Evolutionary conservation across 2,329 filamentous ascomycete genomes (phyloP), one percentile per base, ranked within the genome.

Genomic region (Verticillium tricorpus): DNA sequence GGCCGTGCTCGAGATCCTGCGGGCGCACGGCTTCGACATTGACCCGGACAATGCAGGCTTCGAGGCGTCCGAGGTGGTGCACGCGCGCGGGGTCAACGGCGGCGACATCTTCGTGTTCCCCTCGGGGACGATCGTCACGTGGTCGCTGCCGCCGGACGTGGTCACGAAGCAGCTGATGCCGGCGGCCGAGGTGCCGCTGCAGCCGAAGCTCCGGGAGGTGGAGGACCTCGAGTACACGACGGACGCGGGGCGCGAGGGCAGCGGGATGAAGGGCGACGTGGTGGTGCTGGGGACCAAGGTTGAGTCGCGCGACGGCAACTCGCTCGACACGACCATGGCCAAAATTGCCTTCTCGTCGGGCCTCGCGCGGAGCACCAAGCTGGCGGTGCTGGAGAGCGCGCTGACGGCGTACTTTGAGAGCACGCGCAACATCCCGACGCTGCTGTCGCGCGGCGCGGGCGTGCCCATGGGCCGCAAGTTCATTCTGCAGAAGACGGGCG

Each of bases 261-360:
- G 91, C 74, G 84, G 83, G 60, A 90, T 99, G 66, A 88, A 89
- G 64, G 94, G 93, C 39, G 94, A 97, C 73, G 88, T 93, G 9
- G 95, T 99, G 55, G 86, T 96, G 4, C 80, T 99, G 6, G 95
- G 95, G 39, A 97, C 92, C 1, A 89, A 89, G 65, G 74, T 78
- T 40, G 82, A 84, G 52, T 71, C 74, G 11, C 69, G 74, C n/a
- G 74, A 77, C 22, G 77, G 77, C 55, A 78, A 80, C 67, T 76
- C 73, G 11, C 73, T 84, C 12, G 83, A 85, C 69, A 85, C 80
- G 1, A 91, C 94, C 1, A 83, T 97, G 15, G 93, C 93, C 68
- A 97, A 98, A 73, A 94, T 98, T 65, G 95, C 95, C 54, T 98
- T 98, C 75, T 97, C 94, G 0, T 97, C 93, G 0, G 94, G 94